A percentile compares a stretch with the other conserved stretches of the same genome.
Conservation (phyloP, 2,329 filamentous ascomycete genomes). For the Venturiaceae sp. region DNA sequence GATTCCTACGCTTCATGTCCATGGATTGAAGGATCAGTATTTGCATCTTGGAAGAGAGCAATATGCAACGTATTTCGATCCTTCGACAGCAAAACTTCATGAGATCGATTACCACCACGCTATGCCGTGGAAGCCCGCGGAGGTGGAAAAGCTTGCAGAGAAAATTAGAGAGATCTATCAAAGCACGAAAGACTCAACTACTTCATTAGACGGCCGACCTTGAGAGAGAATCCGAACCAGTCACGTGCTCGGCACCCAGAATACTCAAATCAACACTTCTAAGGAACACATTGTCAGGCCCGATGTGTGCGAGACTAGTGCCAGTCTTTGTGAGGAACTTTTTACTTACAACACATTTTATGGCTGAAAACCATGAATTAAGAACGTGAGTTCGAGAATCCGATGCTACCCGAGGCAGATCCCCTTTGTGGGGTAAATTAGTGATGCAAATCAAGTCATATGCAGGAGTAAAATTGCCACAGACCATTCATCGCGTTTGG, state of each 20-base stretch:
- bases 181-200: neutral
- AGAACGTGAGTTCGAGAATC: too few species aligned
- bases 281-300: neutral
- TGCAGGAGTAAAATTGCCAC: too few species aligned
- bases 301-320: neutral
- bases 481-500: neutral
- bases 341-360: too few species aligned
- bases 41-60: slow-evolving; percentile 3
- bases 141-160: slow-evolving; percentile 1
- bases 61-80: slow-evolving; percentile 4
- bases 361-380: too few species aligned
- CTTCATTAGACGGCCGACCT: neutral
- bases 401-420: neutral
- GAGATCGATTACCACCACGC: slow-evolving; percentile 10
- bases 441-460: too few species aligned
- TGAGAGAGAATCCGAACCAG: neutral
- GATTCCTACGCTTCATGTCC: slow-evolving; percentile 9
- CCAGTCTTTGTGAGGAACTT: neutral
- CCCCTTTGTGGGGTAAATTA: neutral
- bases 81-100: neutral
- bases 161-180: slow-evolving; percentile 1
- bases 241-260: neutral
- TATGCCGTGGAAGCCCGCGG: slow-evolving; percentile 7
- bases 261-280: neutral
- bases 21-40: slow-evolving; percentile 5